Percentiles rank a stretch among this genome's conserved stretches.
These are phyloP conservation scores for Russula ochroleuca DNA, from an alignment of 768 basidiomycete genomes.

Conservation along the genomic window DNA sequence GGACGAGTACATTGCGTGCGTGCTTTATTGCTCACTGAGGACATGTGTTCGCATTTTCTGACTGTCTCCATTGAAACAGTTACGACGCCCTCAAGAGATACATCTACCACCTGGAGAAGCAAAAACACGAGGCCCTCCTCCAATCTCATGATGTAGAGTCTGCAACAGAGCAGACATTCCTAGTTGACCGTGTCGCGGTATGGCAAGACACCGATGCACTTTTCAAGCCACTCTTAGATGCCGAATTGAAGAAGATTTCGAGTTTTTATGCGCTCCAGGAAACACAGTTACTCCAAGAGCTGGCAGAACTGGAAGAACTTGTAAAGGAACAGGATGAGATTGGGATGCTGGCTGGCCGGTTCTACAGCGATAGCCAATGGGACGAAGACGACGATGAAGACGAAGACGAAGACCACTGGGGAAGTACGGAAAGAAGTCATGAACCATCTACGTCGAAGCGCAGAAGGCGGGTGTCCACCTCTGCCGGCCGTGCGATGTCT, in stretches of 20 bases:
- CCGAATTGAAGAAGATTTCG: slow-evolving; percentile 76
- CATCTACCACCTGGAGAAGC: slow-evolving; percentile 83
- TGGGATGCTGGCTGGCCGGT: slow-evolving; percentile 47
- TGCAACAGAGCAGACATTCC: slow-evolving; percentile 49
- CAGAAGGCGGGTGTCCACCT: slow-evolving; percentile 32
- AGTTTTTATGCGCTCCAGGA: slow-evolving; percentile 78
- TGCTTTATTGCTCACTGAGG: slow-evolving; percentile 25
- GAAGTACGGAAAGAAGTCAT: slow-evolving; percentile 30
- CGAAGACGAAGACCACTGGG: slow-evolving; percentile 41
- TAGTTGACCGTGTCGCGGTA: slow-evolving; percentile 43
- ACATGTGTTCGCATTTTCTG: neutral
- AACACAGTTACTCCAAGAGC: slow-evolving; percentile 60
- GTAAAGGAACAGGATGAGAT: slow-evolving; percentile 57
- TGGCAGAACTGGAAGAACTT: slow-evolving; percentile 53
- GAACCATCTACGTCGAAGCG: slow-evolving; percentile 36
- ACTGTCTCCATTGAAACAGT: slow-evolving; percentile 37
- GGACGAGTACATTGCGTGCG: slow-evolving; percentile 86
- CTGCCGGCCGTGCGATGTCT: slow-evolving; percentile 16
- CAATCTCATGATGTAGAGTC: slow-evolving; percentile 55
- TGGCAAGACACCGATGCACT: slow-evolving; percentile 46
- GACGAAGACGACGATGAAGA: slow-evolving; percentile 59
- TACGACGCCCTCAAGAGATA: slow-evolving; percentile 82
- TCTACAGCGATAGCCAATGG: slow-evolving; percentile 46
- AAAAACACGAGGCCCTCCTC: slow-evolving; percentile 48
- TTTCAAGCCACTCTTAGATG: slow-evolving; percentile 74